phyloP scores from a whole-genome alignment of 768 basidiomycete species.

The Serendipita sp. region DNA sequence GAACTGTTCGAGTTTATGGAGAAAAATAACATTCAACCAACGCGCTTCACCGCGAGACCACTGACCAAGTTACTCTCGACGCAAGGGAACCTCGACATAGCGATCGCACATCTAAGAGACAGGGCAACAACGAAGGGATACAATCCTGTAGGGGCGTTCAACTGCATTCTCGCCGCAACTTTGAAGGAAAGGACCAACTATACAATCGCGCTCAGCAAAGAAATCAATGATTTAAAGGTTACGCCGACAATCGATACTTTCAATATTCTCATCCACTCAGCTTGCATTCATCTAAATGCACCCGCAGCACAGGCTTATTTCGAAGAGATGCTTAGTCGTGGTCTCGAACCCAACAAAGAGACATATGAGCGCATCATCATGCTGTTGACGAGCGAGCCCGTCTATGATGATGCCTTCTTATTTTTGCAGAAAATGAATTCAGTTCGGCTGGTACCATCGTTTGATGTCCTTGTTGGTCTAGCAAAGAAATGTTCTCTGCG shows the following conservation, averaged over 20 bases:
- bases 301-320: neutral
- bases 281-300: constrained; percentile 43
- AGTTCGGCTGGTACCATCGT: constrained; percentile 35
- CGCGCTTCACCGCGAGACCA: constrained; percentile 33
- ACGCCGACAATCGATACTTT: constrained; percentile 46
- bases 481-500: constrained; percentile 37
- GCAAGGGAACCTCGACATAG: constrained; percentile 40
- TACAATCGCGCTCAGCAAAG: constrained; percentile 60
- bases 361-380: constrained; percentile 54
- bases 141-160: constrained; percentile 39
- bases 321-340: constrained; percentile 41
- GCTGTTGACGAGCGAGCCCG: constrained; percentile 36
- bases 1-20: constrained; percentile 44
- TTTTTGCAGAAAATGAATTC: constrained; percentile 81
- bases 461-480: constrained; percentile 40
- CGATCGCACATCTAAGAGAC: constrained; percentile 46
- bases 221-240: constrained; percentile 36
- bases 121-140: constrained; percentile 37
- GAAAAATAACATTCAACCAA: constrained; percentile 31
- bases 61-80: constrained; percentile 33
- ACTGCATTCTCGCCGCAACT: constrained; percentile 49
- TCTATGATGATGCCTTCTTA: constrained; percentile 76
- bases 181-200: constrained; percentile 52
- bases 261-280: constrained; percentile 44
- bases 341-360: constrained; percentile 35